phyloP scores from a whole-genome alignment of 176 grass and related monocot species.

The Olyra latifolia region DNA sequence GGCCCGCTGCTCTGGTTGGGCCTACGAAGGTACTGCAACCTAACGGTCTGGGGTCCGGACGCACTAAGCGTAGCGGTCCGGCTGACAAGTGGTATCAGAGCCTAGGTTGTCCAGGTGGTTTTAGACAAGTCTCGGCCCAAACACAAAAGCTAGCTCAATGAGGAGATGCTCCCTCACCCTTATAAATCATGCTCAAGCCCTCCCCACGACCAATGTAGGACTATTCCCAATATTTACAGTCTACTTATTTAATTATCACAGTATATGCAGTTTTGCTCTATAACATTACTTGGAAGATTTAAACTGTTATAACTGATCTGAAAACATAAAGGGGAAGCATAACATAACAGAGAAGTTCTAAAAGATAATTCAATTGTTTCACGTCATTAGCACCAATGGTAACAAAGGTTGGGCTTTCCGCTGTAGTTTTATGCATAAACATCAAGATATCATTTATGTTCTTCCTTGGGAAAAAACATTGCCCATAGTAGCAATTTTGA shows the following conservation, averaged over 20 bases:
- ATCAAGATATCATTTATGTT: conserved; percentile 4
- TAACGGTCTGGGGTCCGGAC: no score
- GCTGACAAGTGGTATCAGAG: no score
- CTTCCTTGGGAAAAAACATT: not conserved
- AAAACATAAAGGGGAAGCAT: not conserved
- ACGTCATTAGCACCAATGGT: not conserved
- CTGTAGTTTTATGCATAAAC: not conserved
- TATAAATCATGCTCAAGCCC: no score
- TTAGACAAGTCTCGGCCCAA: no score
- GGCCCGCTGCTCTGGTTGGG: no score
- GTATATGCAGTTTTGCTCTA: conserved; percentile 6
- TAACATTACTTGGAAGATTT: conserved; percentile 15
- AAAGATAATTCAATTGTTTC: not conserved
- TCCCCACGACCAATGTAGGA: no score
- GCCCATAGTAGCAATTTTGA: not conserved
- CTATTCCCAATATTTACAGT: no score
- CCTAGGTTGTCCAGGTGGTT: no score
- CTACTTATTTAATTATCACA: conserved; percentile 17
- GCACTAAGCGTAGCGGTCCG: no score
- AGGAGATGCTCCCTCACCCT: no score
- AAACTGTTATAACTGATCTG: not conserved
- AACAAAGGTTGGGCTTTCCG: not conserved
- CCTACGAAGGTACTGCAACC: no score
- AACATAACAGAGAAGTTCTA: conserved; percentile 15
- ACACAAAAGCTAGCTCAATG: no score